These are phyloP conservation scores for Macaranga tanarius DNA, from an alignment of 441 rosid species.

Conservation along the genomic window DNA sequence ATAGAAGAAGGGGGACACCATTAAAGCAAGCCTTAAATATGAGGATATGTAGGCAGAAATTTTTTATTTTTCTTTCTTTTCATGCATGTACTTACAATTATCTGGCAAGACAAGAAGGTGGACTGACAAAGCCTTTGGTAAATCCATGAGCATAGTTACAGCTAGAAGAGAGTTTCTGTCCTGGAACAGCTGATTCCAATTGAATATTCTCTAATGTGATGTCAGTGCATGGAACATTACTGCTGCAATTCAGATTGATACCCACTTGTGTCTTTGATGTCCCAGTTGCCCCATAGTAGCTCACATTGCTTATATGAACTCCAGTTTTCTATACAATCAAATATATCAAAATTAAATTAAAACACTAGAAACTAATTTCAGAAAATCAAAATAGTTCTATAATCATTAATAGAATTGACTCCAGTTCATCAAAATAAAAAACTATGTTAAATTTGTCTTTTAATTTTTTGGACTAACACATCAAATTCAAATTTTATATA, in stretches of 20 bases:
- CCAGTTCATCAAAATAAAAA: no score
- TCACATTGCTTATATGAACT: conserved; percentile 42
- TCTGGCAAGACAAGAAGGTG: background rate
- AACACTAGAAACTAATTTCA: no score
- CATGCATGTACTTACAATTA: background rate
- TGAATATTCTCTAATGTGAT: conserved; percentile 30
- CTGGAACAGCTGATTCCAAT: conserved; percentile 20
- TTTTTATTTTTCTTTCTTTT: no score
- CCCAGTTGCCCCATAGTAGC: conserved; percentile 33
- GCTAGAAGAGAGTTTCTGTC: conserved; percentile 14
- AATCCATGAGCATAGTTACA: conserved; percentile 39
- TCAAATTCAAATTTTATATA: no score
- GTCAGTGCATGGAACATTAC: conserved; percentile 38
- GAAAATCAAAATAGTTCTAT: no score
- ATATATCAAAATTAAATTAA: no score
- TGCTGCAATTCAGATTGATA: conserved; percentile 45
- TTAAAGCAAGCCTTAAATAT: no score
- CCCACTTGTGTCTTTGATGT: conserved; percentile 48
- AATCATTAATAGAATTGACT: no score
- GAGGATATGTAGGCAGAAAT: no score
- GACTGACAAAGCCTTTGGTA: conserved; percentile 10
- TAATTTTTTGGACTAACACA: no score
- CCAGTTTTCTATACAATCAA: conserved; percentile 21
- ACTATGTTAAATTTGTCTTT: no score
- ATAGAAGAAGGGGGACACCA: no score